Evolutionary conservation across 2,329 filamentous ascomycete species (phyloP), one percentile per base, ranked within the genome.

Genomic region (Magnaporthiopsis incrustans): DNA sequence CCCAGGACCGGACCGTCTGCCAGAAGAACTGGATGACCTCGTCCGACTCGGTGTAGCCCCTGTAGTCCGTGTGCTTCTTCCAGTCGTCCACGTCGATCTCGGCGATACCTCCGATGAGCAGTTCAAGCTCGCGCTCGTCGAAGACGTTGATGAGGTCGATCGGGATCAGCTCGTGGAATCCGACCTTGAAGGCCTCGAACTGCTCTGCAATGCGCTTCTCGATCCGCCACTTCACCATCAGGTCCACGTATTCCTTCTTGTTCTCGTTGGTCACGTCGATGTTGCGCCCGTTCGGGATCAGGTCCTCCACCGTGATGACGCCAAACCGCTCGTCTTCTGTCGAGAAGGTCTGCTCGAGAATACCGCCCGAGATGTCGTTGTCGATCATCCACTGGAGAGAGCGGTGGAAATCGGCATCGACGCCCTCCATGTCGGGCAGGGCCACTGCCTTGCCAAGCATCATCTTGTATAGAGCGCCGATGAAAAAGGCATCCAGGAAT

Each of bases 11-110:
- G 68, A 99, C 95, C 66, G 90, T 94, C 82, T 97, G 93, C 95
- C 95, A 99, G 85, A 99, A 99, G 81, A 96, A 93, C 76, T 96
- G 91, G 69, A 99, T 95, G 32, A 99, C 95, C 73, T 97, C 92
- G 71, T 99, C 95, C 65, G 89, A 92, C 78, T 99, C 95, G 12
- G 96, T 97, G 83, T 99, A 99, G 64, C 95, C 95, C 70, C 95
- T 90, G 78, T 99, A 99, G 74, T 99, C 95, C 60, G 95, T 99
- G 79, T 99, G 95, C 82, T 99, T 99, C 89, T 99, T 98, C 95
- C 95, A 99, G 78, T 99, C 95, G 66, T 99, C 95, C 22, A 99
- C 94, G 73, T 99, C 95, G 70, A 99, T 99, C 78, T 99, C 95
- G n/a, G 95, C 95, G 71, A 99, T 99, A 83, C 95, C 95, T 69